phyloP scores from a whole-genome alignment of 2,329 filamentous ascomycete genomes.

The Rhynchosporium agropyri region DNA sequence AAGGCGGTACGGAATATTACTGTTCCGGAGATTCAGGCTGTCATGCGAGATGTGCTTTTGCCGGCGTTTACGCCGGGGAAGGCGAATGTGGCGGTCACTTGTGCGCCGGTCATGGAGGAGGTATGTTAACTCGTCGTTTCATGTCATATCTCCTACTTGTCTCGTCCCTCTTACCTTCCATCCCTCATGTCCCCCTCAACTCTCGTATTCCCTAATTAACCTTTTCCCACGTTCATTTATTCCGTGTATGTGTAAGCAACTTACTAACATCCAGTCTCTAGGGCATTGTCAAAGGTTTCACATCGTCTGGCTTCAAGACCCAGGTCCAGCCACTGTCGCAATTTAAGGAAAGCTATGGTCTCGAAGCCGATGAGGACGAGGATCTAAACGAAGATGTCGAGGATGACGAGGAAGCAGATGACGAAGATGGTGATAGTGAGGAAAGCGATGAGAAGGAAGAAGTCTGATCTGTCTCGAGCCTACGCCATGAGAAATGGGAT shows the following conservation, averaged over 20 bases:
- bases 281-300: slow-evolving; percentile 76
- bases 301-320: slow-evolving; percentile 75
- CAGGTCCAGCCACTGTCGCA: slow-evolving; percentile 72
- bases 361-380: slow-evolving; percentile 65
- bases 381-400: slow-evolving; percentile 45
- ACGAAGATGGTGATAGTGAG: slow-evolving; percentile 17
- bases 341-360: slow-evolving; percentile 89
- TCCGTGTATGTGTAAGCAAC: background rate
- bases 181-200: background rate
- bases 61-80: slow-evolving; percentile 78
- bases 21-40: slow-evolving; percentile 73
- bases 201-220: too few relatives aligned
- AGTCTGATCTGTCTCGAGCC: background rate
- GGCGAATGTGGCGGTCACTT: slow-evolving; percentile 86
- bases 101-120: slow-evolving; percentile 81
- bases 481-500: background rate
- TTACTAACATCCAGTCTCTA: slow-evolving; percentile 43
- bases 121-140: slow-evolving; percentile 53
- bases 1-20: slow-evolving; percentile 75
- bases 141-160: slow-evolving; percentile 1
- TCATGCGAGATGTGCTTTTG: slow-evolving; percentile 74
- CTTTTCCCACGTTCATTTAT: too few relatives aligned
- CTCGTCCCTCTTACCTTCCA: slow-evolving; percentile 6
- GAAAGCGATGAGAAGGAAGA: slow-evolving; percentile 1
- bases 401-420: slow-evolving; percentile 32